These are phyloP conservation scores for Paecilomyces niveus DNA, from an alignment of 2,329 filamentous ascomycete species.

Conservation along the genomic window DNA sequence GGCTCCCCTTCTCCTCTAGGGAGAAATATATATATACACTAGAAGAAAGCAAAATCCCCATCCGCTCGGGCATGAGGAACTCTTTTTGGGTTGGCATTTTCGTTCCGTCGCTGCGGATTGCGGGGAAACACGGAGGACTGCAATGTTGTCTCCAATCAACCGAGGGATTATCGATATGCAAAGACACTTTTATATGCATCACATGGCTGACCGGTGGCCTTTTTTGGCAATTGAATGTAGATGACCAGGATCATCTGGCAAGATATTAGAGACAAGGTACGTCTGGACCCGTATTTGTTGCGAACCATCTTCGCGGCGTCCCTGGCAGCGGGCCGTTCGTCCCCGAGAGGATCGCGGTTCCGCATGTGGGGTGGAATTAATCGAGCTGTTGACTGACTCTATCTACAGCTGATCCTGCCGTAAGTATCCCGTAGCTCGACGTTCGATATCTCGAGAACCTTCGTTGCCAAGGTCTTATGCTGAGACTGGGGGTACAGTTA, in stretches of 20 bases:
- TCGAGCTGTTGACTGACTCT: conserved; percentile 3
- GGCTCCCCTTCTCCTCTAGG: neutral
- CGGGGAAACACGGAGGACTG: conserved; percentile 26
- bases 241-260: conserved; percentile 99
- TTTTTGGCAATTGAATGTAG: conserved; percentile 33
- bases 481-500: conserved; percentile 44
- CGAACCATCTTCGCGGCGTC: conserved; percentile 6
- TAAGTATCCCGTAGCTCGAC: conserved; percentile 23
- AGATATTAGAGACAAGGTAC: conserved; percentile 89
- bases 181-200: neutral
- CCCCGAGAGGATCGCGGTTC: conserved; percentile 4
- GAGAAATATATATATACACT: conserved; percentile 13
- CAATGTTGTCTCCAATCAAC: conserved; percentile 16
- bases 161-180: neutral
- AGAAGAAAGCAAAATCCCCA: conserved; percentile 1
- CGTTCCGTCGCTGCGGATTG: conserved; percentile 16
- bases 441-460: neutral
- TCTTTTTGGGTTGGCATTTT: conserved; percentile 13
- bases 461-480: conserved; percentile 3
- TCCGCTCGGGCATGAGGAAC: conserved; percentile 1
- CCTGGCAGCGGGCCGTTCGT: conserved; percentile 6
- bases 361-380: neutral
- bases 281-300: conserved; percentile 11
- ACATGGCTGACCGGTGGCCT: conserved; percentile 14
- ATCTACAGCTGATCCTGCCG: conserved; percentile 70